Evolutionary conservation across 441 rosid genomes (phyloP).

Genomic region (Gossypium trilobum): DNA sequence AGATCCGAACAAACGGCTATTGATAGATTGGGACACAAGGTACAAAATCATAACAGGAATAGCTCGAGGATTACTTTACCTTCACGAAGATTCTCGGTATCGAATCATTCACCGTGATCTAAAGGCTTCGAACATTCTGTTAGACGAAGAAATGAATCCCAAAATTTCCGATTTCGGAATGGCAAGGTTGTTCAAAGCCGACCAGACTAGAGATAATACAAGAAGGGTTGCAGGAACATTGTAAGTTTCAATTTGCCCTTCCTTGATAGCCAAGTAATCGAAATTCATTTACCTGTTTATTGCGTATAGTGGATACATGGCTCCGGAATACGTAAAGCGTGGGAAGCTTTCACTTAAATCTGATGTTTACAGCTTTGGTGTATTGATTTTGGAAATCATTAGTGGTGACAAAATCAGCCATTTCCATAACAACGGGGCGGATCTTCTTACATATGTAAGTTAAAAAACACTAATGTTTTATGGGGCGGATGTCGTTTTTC

Average conservation of each 20-base stretch:
- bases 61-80: slow-evolving; percentile 19
- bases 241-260: slow-evolving; percentile 12
- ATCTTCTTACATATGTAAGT: slow-evolving; percentile 11
- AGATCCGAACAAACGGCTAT: not conserved
- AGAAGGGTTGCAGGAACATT: slow-evolving; percentile 9
- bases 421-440: not conserved
- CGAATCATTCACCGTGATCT: slow-evolving; percentile 20
- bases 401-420: slow-evolving; percentile 11
- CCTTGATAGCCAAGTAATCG: no score
- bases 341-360: slow-evolving; percentile 27
- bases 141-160: slow-evolving; percentile 18
- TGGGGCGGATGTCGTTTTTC: no score
- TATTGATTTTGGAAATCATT: slow-evolving; percentile 26
- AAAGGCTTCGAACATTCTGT: slow-evolving; percentile 19
- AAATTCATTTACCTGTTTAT: no score
- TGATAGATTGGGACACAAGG: slow-evolving; percentile 1
- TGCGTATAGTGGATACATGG: slow-evolving; percentile 23
- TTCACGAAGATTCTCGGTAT: slow-evolving; percentile 22
- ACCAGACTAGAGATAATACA: no score
- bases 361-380: slow-evolving; percentile 30
- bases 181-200: slow-evolving; percentile 11
- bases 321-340: slow-evolving; percentile 23
- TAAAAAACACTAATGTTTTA: no score
- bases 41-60: slow-evolving; percentile 7
- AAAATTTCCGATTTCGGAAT: slow-evolving; percentile 19